Percentiles rank a stretch among this genome's conserved stretches.
Conservation (phyloP, 306 rosid species). For the Geum urbanum region DNA sequence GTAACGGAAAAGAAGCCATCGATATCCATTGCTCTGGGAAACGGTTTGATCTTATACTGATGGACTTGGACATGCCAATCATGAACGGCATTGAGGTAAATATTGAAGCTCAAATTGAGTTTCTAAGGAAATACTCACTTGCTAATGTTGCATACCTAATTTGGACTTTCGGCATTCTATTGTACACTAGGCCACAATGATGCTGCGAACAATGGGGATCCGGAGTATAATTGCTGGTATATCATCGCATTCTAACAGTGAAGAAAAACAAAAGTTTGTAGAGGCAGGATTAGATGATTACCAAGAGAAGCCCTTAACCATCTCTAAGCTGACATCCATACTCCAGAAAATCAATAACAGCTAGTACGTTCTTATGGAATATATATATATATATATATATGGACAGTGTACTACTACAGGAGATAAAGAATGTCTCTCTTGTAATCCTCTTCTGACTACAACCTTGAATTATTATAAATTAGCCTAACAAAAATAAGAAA, state of each 20-base stretch:
- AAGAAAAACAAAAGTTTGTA: conserved; percentile 39
- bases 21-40: conserved; percentile 53
- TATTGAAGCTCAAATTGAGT: neutral
- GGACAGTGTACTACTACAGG: neutral
- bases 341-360: conserved; percentile 30
- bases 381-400: no score
- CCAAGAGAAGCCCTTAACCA: conserved; percentile 64
- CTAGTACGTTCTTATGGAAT: conserved; percentile 1
- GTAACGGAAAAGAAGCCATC: conserved; percentile 75
- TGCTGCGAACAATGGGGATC: conserved; percentile 65
- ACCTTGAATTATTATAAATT: neutral
- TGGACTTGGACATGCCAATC: conserved; percentile 89
- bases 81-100: conserved; percentile 80
- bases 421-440: neutral
- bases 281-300: conserved; percentile 71
- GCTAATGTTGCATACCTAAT: neutral
- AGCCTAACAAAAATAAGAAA: no score
- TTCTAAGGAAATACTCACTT: neutral
- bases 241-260: conserved; percentile 40
- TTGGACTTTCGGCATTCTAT: neutral
- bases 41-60: conserved; percentile 70
- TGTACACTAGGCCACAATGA: conserved; percentile 57
- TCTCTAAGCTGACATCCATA: conserved; percentile 44
- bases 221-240: conserved; percentile 66
- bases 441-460: conserved; percentile 3